phyloP scores from a whole-genome alignment of 1,284 basidiomycete genomes.

The Sparassis latifolia region DNA sequence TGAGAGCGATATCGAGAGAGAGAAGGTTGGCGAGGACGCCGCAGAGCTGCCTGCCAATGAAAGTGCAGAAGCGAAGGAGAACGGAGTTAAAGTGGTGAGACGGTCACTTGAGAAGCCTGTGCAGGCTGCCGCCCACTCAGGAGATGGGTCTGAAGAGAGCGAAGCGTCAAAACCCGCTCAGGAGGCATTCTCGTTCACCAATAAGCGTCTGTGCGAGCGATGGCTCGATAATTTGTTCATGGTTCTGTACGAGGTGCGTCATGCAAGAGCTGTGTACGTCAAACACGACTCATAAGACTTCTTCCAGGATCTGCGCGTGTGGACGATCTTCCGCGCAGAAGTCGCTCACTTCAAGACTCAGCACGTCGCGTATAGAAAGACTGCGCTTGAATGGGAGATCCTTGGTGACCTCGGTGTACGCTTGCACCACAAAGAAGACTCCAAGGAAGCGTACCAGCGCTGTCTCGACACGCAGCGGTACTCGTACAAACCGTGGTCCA shows the following conservation, averaged over 20 bases:
- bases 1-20: constrained; percentile 59
- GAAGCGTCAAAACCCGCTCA: constrained; percentile 32
- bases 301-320: constrained; percentile 91
- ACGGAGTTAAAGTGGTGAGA: constrained; percentile 15
- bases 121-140: constrained; percentile 45
- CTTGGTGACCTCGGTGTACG: constrained; percentile 90
- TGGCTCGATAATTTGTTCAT: constrained; percentile 99
- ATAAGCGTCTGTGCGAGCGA: constrained; percentile 94
- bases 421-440: constrained; percentile 95
- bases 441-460: constrained; percentile 94
- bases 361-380: constrained; percentile 94
- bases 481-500: constrained; percentile 87
- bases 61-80: constrained; percentile 22
- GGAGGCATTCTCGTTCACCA: constrained; percentile 86
- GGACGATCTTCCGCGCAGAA: constrained; percentile 99
- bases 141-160: constrained; percentile 34
- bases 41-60: constrained; percentile 25
- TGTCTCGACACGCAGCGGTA: constrained; percentile 87
- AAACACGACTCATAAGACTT: neutral
- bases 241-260: constrained; percentile 88
- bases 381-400: constrained; percentile 97
- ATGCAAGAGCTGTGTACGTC: neutral
- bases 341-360: constrained; percentile 99
- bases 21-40: constrained; percentile 27
- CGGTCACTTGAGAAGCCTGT: constrained; percentile 52